Percentiles rank a stretch among this genome's conserved stretches.
Evolutionary conservation across 1,284 basidiomycete genomes (phyloP).

Genomic region (Austroboletus niveus): DNA sequence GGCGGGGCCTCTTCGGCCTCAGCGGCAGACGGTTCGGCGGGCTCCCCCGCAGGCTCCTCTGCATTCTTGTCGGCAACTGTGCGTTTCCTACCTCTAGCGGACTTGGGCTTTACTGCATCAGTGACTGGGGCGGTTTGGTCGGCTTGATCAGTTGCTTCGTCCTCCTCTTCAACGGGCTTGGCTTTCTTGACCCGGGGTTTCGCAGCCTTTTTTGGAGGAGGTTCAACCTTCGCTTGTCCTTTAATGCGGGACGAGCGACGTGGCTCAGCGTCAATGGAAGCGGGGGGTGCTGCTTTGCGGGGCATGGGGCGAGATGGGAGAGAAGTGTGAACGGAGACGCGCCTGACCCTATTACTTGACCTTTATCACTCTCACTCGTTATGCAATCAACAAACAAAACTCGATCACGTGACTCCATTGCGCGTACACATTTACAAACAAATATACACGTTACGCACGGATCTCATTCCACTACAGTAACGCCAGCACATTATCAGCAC

Average conservation of each 20-base stretch:
- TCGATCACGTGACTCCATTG: conserved; percentile 27
- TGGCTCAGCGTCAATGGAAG: conserved; percentile 38
- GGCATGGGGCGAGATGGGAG: conserved; percentile 46
- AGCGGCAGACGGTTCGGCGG: conserved; percentile 39
- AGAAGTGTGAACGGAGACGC: conserved; percentile 22
- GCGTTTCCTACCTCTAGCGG: conserved; percentile 57
- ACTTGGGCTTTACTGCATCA: conserved; percentile 48
- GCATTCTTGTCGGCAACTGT: conserved; percentile 27
- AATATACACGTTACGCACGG: conserved; percentile 10
- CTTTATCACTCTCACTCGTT: conserved; percentile 28
- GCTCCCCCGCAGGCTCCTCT: conserved; percentile 38
- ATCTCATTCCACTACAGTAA: conserved; percentile 39
- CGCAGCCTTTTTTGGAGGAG: conserved; percentile 51
- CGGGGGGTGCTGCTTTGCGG: conserved; percentile 55
- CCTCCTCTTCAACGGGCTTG: conserved; percentile 36
- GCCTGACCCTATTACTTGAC: conserved; percentile 32
- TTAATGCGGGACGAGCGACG: conserved; percentile 75
- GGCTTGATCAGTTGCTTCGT: conserved; percentile 35
- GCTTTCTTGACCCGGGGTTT: conserved; percentile 60
- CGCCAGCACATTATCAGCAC: conserved; percentile 64
- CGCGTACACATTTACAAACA: conserved; percentile 34
- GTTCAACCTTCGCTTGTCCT: conserved; percentile 57
- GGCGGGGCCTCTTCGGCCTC: conserved; percentile 40
- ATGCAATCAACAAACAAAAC: conserved; percentile 35
- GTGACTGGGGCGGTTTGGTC: conserved; percentile 30